These are phyloP conservation scores for Penicillium manginii DNA, from an alignment of 495 filamentous ascomycete genomes.

Conservation along the genomic window DNA sequence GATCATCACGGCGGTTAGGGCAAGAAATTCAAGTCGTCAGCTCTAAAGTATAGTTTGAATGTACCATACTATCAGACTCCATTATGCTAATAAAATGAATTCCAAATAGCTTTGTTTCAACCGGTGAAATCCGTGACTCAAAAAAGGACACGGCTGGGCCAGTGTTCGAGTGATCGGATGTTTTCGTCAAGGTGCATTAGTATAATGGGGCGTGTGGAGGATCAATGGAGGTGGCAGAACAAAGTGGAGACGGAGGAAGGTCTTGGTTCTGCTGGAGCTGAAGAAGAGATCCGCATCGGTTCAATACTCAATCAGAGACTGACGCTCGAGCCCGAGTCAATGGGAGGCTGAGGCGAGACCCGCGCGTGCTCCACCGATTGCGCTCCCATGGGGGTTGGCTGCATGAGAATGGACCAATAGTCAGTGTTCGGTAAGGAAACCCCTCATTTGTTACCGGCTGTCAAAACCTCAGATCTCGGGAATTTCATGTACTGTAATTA, in stretches of 20 bases:
- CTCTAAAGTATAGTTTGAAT: background rate
- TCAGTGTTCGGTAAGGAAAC: background rate
- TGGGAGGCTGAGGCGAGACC: slow-evolving; percentile 12
- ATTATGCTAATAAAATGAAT: background rate
- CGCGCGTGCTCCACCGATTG: slow-evolving; percentile 6
- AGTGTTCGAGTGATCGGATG: background rate
- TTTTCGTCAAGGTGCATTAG: slow-evolving; percentile 24
- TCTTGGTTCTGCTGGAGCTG: slow-evolving; percentile 6
- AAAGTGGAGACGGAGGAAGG: background rate
- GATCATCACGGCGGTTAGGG: background rate
- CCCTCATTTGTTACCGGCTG: slow-evolving; percentile 2
- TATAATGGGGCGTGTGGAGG: slow-evolving; percentile 14
- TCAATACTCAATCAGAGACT: slow-evolving; percentile 9
- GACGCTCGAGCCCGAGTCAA: background rate
- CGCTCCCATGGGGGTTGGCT: background rate
- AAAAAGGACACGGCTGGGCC: slow-evolving; percentile 1
- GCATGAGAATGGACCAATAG: slow-evolving; percentile 1
- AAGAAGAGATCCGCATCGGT: slow-evolving; percentile 10
- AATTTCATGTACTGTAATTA: background rate
- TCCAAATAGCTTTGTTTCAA: slow-evolving; percentile 3
- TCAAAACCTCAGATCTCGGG: slow-evolving; percentile 5
- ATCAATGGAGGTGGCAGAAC: background rate
- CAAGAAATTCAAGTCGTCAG: background rate
- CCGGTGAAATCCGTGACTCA: slow-evolving; percentile 15
- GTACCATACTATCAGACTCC: background rate